These are phyloP conservation scores for Blastomyces emzantsi DNA, from an alignment of 2,329 filamentous ascomycete species.

Conservation along the genomic window DNA sequence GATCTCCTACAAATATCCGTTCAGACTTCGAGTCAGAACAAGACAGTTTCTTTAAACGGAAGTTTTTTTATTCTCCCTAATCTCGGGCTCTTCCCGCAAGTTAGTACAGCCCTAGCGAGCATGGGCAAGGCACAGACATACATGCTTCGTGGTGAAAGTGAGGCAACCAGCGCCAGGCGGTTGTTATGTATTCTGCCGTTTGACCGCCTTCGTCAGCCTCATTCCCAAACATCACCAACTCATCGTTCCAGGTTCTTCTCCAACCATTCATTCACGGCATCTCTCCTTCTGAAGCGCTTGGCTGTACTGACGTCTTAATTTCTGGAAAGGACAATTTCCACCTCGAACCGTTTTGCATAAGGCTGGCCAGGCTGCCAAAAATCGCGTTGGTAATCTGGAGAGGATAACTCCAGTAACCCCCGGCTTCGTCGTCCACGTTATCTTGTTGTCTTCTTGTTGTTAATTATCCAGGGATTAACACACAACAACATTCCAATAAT, in stretches of 20 bases:
- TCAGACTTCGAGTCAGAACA: neutral
- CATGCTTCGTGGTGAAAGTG: conserved; percentile 19
- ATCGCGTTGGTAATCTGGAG: conserved; percentile 4
- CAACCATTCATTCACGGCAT: neutral
- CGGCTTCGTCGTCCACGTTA: neutral
- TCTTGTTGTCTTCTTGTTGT: neutral
- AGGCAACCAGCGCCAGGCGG: conserved; percentile 16
- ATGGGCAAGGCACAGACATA: neutral
- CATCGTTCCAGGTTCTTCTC: neutral
- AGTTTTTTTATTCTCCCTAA: neutral
- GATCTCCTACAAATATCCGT: neutral
- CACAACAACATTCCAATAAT: neutral
- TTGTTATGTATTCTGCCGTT: conserved; percentile 8
- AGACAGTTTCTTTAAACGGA: neutral
- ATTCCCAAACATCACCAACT: conserved; percentile 4
- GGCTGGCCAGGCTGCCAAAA: conserved; percentile 5
- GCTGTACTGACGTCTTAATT: neutral
- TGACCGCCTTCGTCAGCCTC: conserved; percentile 11
- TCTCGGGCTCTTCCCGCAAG: neutral
- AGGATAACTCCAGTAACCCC: conserved; percentile 1
- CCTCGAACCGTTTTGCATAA: neutral
- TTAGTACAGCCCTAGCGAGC: neutral
- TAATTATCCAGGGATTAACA: neutral
- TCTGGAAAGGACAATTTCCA: neutral
- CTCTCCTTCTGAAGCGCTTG: conserved; percentile 2